These are phyloP conservation scores for Alternaria angustiovoidea DNA, from an alignment of 2,329 filamentous ascomycete species.

Conservation along the genomic window DNA sequence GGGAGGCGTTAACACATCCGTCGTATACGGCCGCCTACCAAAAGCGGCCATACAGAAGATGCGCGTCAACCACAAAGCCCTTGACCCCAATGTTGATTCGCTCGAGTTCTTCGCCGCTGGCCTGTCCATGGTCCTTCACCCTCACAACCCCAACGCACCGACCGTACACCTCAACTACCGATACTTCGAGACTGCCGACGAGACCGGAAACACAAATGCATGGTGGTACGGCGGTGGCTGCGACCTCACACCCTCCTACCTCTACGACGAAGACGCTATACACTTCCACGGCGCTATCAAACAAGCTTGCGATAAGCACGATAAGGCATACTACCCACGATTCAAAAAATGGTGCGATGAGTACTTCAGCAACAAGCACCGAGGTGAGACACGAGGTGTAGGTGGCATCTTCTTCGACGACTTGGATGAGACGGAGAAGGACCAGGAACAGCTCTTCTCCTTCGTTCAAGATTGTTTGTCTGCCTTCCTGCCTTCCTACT, in stretches of 20 bases:
- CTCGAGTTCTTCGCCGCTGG: conserved; percentile 96
- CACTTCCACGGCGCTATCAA: conserved; percentile 97
- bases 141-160: conserved; percentile 93
- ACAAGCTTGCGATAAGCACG: conserved; percentile 89
- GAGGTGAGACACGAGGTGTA: conserved; percentile 83
- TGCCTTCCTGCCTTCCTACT: conserved; percentile 87
- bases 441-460: conserved; percentile 87
- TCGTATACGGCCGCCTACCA: conserved; percentile 92
- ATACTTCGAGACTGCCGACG: conserved; percentile 95
- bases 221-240: conserved; percentile 99
- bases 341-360: conserved; percentile 99
- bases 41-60: conserved; percentile 82
- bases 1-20: conserved; percentile 91
- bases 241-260: conserved; percentile 89
- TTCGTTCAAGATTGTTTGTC: conserved; percentile 86
- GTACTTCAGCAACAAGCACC: conserved; percentile 95
- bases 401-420: conserved; percentile 99
- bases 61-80: conserved; percentile 92
- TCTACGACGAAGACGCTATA: conserved; percentile 96
- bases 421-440: conserved; percentile 84
- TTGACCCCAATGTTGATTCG: conserved; percentile 79
- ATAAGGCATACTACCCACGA: conserved; percentile 87
- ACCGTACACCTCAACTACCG: conserved; percentile 98
- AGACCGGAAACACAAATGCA: conserved; percentile 79
- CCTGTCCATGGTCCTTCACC: conserved; percentile 91